Evolutionary conservation across 1,139 yeast genomes (phyloP).

Genomic region (Nematodospora anomalae): DNA sequence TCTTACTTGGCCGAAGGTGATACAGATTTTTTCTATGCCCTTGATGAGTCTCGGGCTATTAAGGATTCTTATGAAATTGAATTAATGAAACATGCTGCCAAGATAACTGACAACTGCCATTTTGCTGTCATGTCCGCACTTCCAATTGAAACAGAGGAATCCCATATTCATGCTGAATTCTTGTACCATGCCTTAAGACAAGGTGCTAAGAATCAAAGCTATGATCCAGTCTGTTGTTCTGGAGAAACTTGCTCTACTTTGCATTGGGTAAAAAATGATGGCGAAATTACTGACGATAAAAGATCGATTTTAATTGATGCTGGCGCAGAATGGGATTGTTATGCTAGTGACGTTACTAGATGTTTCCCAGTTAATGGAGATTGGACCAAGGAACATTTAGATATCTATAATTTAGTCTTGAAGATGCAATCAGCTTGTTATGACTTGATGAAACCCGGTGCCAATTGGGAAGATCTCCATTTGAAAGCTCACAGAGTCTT

Average conservation of each 20-base stretch:
- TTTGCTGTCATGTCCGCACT: conserved; percentile 89
- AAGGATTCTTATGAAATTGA: conserved; percentile 82
- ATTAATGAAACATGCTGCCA: conserved; percentile 75
- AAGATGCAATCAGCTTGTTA: conserved; percentile 80
- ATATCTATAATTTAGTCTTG: conserved; percentile 75
- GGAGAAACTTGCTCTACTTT: conserved; percentile 91
- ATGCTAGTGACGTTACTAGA: conserved; percentile 92
- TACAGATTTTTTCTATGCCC: conserved; percentile 60
- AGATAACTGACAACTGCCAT: conserved; percentile 85
- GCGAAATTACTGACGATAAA: conserved; percentile 52
- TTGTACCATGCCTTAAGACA: conserved; percentile 91
- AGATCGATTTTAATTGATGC: conserved; percentile 82
- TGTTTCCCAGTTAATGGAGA: conserved; percentile 90
- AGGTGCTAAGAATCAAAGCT: conserved; percentile 85
- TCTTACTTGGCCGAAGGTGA: conserved; percentile 41
- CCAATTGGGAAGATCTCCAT: conserved; percentile 82
- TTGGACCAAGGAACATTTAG: conserved; percentile 85
- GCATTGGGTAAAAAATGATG: conserved; percentile 87
- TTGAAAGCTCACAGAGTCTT: conserved; percentile 73
- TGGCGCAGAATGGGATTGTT: conserved; percentile 95
- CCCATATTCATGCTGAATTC: conserved; percentile 94
- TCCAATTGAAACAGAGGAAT: conserved; percentile 84
- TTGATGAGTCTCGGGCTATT: conserved; percentile 82
- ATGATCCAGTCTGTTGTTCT: conserved; percentile 94
- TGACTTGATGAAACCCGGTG: conserved; percentile 76